Percentiles rank a stretch among this genome's conserved stretches.
These are phyloP conservation scores for Beauveria bassiana DNA, from an alignment of 2,329 filamentous ascomycete species.

Conservation along the genomic window DNA sequence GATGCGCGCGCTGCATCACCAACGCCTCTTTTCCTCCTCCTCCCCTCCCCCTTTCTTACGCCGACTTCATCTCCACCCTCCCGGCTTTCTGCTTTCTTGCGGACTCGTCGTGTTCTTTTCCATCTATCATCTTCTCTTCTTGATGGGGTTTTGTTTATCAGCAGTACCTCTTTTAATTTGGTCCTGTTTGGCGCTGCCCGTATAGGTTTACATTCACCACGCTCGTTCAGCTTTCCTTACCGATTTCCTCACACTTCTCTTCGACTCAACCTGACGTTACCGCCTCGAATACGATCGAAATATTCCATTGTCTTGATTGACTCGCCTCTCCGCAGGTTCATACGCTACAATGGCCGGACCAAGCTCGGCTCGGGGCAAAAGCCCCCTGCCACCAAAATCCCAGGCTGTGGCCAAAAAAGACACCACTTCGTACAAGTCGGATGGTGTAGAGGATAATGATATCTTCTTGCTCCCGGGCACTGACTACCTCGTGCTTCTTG, in stretches of 20 bases:
- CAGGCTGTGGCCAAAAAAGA: slow-evolving; percentile 27
- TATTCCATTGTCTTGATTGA: background rate
- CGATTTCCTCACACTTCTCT: background rate
- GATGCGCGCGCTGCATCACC: slow-evolving; percentile 15
- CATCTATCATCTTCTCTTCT: slow-evolving; percentile 12
- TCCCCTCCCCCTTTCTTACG: slow-evolving; percentile 7
- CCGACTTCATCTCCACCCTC: slow-evolving; percentile 8
- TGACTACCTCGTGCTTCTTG: slow-evolving; percentile 72
- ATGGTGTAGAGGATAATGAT: slow-evolving; percentile 82
- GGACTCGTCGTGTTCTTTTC: slow-evolving; percentile 8
- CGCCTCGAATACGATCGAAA: background rate
- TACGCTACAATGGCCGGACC: slow-evolving; percentile 25
- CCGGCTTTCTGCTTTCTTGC: slow-evolving; percentile 5
- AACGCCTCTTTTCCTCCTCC: slow-evolving; percentile 14
- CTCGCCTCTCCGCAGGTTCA: background rate
- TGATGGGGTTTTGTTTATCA: slow-evolving; percentile 9
- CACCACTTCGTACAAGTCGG: slow-evolving; percentile 59
- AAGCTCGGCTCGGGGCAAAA: slow-evolving; percentile 28
- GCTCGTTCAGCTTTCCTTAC: slow-evolving; percentile 14
- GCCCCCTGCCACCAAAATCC: slow-evolving; percentile 26
- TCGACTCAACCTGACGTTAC: slow-evolving; percentile 1
- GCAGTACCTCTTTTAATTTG: slow-evolving; percentile 13
- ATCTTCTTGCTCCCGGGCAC: slow-evolving; percentile 76
- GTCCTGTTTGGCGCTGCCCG: slow-evolving; percentile 1
- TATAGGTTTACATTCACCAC: slow-evolving; percentile 15